Percentiles rank a stretch among this genome's conserved stretches.
Evolutionary conservation across 2,329 filamentous ascomycete species (phyloP).

Genomic region (Fusarium sterilihyphosum): DNA sequence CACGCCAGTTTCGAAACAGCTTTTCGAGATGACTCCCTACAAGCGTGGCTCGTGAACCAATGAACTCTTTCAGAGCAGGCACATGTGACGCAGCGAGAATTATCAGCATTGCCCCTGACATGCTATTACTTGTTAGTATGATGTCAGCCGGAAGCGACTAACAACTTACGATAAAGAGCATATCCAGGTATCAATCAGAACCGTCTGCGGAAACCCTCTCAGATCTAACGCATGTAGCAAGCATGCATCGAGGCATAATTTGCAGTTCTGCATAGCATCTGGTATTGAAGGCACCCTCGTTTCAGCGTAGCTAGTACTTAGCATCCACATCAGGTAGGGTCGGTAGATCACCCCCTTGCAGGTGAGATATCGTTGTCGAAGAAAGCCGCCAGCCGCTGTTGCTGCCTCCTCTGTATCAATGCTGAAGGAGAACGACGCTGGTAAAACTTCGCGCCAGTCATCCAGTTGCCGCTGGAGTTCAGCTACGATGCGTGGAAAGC

Average conservation of each 20-base stretch:
- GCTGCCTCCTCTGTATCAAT: constrained; percentile 44
- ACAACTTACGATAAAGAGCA: constrained; percentile 60
- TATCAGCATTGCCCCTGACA: constrained; percentile 61
- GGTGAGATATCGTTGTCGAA: constrained; percentile 61
- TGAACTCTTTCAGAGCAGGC: constrained; percentile 49
- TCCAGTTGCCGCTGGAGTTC: constrained; percentile 61
- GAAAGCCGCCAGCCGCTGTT: constrained; percentile 58
- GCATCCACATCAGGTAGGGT: constrained; percentile 61
- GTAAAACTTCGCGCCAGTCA: constrained; percentile 59
- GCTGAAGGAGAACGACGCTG: constrained; percentile 54
- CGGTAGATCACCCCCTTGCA: constrained; percentile 63
- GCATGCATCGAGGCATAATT: constrained; percentile 58
- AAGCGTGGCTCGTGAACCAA: constrained; percentile 50
- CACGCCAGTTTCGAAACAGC: constrained; percentile 55
- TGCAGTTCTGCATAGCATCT: constrained; percentile 54
- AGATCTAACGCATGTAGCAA: constrained; percentile 60
- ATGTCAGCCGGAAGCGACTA: rapidly evolving
- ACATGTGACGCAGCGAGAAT: constrained; percentile 57
- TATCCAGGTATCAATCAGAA: constrained; percentile 65
- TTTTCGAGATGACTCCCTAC: constrained; percentile 55
- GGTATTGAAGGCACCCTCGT: constrained; percentile 41
- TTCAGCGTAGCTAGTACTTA: constrained; percentile 50
- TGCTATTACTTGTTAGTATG: constrained; percentile 43
- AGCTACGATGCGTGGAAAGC: constrained; percentile 59
- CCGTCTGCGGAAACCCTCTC: constrained; percentile 58